A percentile compares a stretch with the other conserved stretches of the same genome.
phyloP scores from a whole-genome alignment of 805 yeast species.

The Ogataea nitratoaversa region DNA sequence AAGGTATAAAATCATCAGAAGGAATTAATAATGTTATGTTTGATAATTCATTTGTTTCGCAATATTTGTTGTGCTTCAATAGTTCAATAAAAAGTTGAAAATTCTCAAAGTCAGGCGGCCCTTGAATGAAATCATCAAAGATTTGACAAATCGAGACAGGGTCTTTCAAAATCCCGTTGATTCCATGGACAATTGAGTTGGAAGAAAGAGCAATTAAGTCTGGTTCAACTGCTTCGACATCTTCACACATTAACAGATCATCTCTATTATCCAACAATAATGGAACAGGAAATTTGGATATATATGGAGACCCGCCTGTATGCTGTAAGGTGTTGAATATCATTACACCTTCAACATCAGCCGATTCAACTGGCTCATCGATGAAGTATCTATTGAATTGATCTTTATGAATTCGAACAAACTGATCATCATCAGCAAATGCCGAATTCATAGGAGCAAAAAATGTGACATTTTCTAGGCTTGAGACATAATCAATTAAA shows the following conservation, averaged over 20 bases:
- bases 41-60: constrained; percentile 14
- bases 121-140: constrained; percentile 14
- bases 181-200: constrained; percentile 63
- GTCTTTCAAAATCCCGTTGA: constrained; percentile 42
- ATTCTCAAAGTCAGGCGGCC: constrained; percentile 1
- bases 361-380: constrained; percentile 27
- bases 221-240: constrained; percentile 48
- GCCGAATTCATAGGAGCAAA: constrained; percentile 82
- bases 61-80: constrained; percentile 16
- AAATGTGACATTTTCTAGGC: constrained; percentile 60
- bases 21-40: constrained; percentile 47
- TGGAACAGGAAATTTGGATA: constrained; percentile 26
- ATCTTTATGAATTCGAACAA: constrained; percentile 9
- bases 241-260: constrained; percentile 34
- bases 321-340: constrained; percentile 22
- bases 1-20: constrained; percentile 33
- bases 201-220: constrained; percentile 60
- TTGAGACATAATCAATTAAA: constrained; percentile 57
- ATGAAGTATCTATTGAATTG: constrained; percentile 32
- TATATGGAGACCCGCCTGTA: constrained; percentile 17
- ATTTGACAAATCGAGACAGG: constrained; percentile 35
- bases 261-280: constrained; percentile 31
- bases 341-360: constrained; percentile 27
- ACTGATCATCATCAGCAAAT: constrained; percentile 30
- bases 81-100: constrained; percentile 13